Evolutionary conservation across 2,329 filamentous ascomycete genomes (phyloP).

Genomic region (Raffaelea arxii): DNA sequence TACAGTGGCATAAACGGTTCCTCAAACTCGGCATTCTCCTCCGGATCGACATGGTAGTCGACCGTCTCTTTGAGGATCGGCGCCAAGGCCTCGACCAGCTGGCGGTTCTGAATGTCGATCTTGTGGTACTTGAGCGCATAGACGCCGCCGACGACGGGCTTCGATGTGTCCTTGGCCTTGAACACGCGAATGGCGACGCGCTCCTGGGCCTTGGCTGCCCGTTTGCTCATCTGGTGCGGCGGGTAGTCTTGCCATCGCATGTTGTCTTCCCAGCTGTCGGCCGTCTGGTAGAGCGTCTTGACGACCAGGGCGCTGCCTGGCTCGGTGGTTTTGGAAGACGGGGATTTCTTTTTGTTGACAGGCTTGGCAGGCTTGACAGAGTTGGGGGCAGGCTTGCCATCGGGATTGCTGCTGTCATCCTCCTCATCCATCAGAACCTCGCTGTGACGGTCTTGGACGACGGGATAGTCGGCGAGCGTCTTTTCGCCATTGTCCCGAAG

Average conservation of each 20-base stretch:
- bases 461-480: slow-evolving; percentile 15
- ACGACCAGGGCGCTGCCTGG: slow-evolving; percentile 16
- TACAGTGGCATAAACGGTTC: slow-evolving; percentile 32
- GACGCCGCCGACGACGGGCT: slow-evolving; percentile 28
- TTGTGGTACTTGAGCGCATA: slow-evolving; percentile 28
- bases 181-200: slow-evolving; percentile 34
- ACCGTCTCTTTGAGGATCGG: slow-evolving; percentile 33
- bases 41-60: slow-evolving; percentile 26
- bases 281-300: slow-evolving; percentile 31
- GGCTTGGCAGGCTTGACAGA: not conserved
- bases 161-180: slow-evolving; percentile 33
- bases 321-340: slow-evolving; percentile 7
- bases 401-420: not conserved
- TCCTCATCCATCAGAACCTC: too few relatives aligned
- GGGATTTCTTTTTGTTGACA: not conserved
- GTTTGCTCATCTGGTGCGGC: slow-evolving; percentile 31
- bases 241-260: slow-evolving; percentile 31
- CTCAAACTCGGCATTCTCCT: slow-evolving; percentile 25
- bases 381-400: not conserved
- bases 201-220: slow-evolving; percentile 24
- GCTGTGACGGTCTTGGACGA: too few relatives aligned
- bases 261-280: slow-evolving; percentile 12
- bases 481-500: slow-evolving; percentile 13
- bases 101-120: slow-evolving; percentile 32
- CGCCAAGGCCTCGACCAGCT: slow-evolving; percentile 30